Conservation (phyloP, 164 flowering plant genomes). For the Liquidambar formosana region DNA sequence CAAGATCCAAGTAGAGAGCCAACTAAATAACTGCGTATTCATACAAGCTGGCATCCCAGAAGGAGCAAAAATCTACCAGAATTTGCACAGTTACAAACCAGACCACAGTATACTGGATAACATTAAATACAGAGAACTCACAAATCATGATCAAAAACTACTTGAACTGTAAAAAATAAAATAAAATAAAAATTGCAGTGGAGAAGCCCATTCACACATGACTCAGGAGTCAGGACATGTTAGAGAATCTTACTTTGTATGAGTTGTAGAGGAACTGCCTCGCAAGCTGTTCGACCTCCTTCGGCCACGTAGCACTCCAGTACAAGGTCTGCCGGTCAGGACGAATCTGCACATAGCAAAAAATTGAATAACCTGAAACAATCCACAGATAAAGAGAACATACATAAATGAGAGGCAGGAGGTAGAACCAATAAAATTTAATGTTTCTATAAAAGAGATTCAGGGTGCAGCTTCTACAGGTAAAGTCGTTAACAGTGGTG, state of each 20-base stretch:
- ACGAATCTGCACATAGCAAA: slow-evolving; percentile 63
- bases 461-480: too few relatives aligned
- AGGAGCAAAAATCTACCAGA: background rate
- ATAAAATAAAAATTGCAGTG: too few relatives aligned
- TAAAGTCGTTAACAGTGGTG: too few relatives aligned
- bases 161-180: too few relatives aligned
- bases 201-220: too few relatives aligned
- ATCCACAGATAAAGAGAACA: background rate
- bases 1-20: background rate
- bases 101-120: background rate
- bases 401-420: background rate
- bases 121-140: too few relatives aligned
- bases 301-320: slow-evolving; percentile 99
- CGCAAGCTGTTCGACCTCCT: slow-evolving; percentile 93
- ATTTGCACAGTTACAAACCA: background rate
- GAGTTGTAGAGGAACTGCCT: slow-evolving; percentile 77
- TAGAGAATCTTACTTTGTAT: slow-evolving; percentile 65
- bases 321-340: slow-evolving; percentile 97
- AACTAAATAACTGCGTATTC: background rate
- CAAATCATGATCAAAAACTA: too few relatives aligned
- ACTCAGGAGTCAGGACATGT: background rate
- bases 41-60: background rate
- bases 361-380: background rate
- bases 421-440: too few relatives aligned
- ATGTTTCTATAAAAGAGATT: too few relatives aligned